A percentile compares a stretch with the other conserved stretches of the same genome.
These are phyloP conservation scores for Boletus semigastroideus DNA, from an alignment of 1,284 basidiomycete species.

Conservation along the genomic window DNA sequence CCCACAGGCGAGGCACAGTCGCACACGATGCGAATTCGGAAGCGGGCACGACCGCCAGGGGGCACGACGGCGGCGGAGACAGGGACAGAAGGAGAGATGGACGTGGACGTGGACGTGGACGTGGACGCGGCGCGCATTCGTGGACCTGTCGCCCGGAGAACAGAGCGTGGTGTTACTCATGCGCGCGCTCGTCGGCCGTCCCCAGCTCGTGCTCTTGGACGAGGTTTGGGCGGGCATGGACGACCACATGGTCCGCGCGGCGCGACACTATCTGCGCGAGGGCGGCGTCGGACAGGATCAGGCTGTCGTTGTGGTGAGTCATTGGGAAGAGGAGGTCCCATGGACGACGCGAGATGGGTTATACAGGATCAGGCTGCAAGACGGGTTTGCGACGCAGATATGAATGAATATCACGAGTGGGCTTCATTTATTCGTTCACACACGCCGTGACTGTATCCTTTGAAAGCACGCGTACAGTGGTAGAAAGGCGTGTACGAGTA, in stretches of 20 bases:
- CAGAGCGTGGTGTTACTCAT: slow-evolving; percentile 81
- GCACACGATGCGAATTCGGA: neutral
- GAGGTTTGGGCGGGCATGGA: slow-evolving; percentile 93
- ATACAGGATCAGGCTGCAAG: slow-evolving; percentile 37
- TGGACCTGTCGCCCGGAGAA: slow-evolving; percentile 64
- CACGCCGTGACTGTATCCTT: too few relatives aligned
- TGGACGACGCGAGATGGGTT: slow-evolving; percentile 60
- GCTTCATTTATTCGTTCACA: too few relatives aligned
- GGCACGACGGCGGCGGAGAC: too few relatives aligned
- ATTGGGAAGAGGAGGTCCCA: slow-evolving; percentile 88
- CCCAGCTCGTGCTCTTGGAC: slow-evolving; percentile 78
- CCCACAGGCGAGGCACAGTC: neutral
- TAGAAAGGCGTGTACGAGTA: too few relatives aligned
- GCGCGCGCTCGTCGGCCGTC: slow-evolving; percentile 74
- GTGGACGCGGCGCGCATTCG: slow-evolving; percentile 47
- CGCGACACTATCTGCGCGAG: slow-evolving; percentile 59
- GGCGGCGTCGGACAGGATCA: slow-evolving; percentile 59
- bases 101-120: slow-evolving; percentile 5
- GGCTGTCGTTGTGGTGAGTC: slow-evolving; percentile 81
- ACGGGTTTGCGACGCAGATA: slow-evolving; percentile 33
- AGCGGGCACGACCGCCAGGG: neutral
- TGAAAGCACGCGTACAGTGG: too few relatives aligned
- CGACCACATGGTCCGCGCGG: slow-evolving; percentile 66
- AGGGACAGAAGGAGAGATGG: too few relatives aligned
- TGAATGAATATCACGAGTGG: too few relatives aligned